phyloP scores from a whole-genome alignment of 2,329 filamentous ascomycete genomes.

The Phaeosphaeria sp. region DNA sequence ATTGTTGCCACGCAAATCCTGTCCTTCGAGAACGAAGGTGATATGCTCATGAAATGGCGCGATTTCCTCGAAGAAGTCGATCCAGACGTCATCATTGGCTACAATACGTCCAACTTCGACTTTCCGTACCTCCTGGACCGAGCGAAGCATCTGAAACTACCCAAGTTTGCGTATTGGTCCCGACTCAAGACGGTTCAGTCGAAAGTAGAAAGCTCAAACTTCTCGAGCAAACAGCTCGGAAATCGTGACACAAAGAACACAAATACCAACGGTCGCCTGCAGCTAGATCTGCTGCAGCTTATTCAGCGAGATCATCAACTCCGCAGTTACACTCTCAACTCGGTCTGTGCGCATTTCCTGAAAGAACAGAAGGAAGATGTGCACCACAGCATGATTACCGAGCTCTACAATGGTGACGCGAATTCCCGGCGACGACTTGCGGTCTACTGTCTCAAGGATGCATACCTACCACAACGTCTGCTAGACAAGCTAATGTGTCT shows the following conservation, averaged over 20 bases:
- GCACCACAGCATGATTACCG: slow-evolving; percentile 98
- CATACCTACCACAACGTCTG: slow-evolving; percentile 88
- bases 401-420: slow-evolving; percentile 93
- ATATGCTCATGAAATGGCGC: slow-evolving; percentile 93
- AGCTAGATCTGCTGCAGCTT: slow-evolving; percentile 92
- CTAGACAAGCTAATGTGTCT: slow-evolving; percentile 98
- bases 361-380: slow-evolving; percentile 99
- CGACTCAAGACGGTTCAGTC: slow-evolving; percentile 76
- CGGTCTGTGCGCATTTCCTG: slow-evolving; percentile 91
- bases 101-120: slow-evolving; percentile 99
- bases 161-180: slow-evolving; percentile 85
- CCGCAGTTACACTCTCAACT: slow-evolving; percentile 96
- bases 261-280: slow-evolving; percentile 91
- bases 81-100: slow-evolving; percentile 96
- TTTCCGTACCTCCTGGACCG: slow-evolving; percentile 94
- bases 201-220: slow-evolving; percentile 77
- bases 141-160: slow-evolving; percentile 81
- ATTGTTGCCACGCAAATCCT: slow-evolving; percentile 96
- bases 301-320: slow-evolving; percentile 94
- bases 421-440: slow-evolving; percentile 90
- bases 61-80: slow-evolving; percentile 89
- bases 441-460: slow-evolving; percentile 96
- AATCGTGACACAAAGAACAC: slow-evolving; percentile 93
- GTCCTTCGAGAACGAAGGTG: slow-evolving; percentile 78
- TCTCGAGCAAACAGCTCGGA: slow-evolving; percentile 98